A percentile compares a stretch with the other conserved stretches of the same genome.
These are phyloP conservation scores for Vigna hirtella DNA, from an alignment of 306 rosid species.

Conservation along the genomic window DNA sequence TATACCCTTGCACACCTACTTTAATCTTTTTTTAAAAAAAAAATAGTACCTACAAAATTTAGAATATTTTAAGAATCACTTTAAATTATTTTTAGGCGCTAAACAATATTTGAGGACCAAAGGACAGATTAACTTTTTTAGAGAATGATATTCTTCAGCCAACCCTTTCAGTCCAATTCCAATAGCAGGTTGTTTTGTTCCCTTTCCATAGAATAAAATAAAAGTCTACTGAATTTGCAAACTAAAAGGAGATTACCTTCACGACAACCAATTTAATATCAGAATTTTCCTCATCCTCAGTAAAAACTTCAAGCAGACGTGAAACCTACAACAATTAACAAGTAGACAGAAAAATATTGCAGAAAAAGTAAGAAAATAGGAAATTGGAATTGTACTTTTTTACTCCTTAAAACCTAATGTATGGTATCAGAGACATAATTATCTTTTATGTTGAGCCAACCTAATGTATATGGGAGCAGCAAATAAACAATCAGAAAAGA, in stretches of 20 bases:
- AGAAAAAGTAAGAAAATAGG: slow-evolving; percentile 8
- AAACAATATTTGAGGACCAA: background rate
- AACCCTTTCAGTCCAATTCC: slow-evolving; percentile 1
- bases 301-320: slow-evolving; percentile 66
- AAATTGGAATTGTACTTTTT: slow-evolving; percentile 19
- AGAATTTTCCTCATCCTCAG: slow-evolving; percentile 63
- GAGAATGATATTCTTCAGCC: background rate
- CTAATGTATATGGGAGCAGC: background rate
- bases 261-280: slow-evolving; percentile 70
- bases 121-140: background rate
- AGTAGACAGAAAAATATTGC: slow-evolving; percentile 11
- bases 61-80: background rate
- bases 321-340: slow-evolving; percentile 55
- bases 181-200: background rate
- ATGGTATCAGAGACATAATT: background rate
- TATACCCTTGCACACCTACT: too few species aligned
- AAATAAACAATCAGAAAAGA: slow-evolving; percentile 2
- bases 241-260: slow-evolving; percentile 61
- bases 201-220: background rate
- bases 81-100: background rate
- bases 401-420: background rate
- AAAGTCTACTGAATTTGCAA: slow-evolving; percentile 7
- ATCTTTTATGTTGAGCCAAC: slow-evolving; percentile 19
- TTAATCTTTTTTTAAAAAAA: background rate
- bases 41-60: background rate